A percentile compares a stretch with the other conserved stretches of the same genome.
These are phyloP conservation scores for Diplosphaera chodatii DNA, from an alignment of 139 green algal species.

Conservation along the genomic window DNA sequence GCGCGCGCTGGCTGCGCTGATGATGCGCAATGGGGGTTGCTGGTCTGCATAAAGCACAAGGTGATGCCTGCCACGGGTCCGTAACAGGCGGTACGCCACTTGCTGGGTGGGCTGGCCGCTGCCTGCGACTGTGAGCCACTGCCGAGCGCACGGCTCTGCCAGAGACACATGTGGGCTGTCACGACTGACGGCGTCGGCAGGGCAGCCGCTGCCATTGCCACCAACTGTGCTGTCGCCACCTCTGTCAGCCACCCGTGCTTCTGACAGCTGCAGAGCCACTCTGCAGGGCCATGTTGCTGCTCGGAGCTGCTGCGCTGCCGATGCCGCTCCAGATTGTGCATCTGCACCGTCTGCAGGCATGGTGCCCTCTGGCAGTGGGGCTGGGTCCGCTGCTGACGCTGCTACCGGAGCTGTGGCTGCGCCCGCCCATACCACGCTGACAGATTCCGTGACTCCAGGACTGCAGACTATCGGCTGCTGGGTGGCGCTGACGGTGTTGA, in stretches of 20 bases:
- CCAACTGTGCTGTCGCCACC: neutral
- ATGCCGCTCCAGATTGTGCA: too few species aligned
- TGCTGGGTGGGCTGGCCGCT: neutral
- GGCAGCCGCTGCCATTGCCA: neutral
- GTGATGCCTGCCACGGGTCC: constrained; percentile 7
- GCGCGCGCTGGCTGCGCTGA: constrained; percentile 2
- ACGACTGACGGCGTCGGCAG: too few species aligned
- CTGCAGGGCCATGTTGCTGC: neutral
- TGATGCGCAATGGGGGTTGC: constrained; percentile 26
- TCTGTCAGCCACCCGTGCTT: too few species aligned
- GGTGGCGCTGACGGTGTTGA: neutral
- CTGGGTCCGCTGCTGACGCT: neutral
- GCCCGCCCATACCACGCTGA: neutral
- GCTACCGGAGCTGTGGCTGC: neutral
- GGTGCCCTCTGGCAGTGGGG: too few species aligned
- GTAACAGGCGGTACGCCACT: constrained; percentile 20
- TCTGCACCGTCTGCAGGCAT: too few species aligned
- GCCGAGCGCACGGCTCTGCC: neutral
- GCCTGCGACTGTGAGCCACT: constrained; percentile 15
- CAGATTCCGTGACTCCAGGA: neutral
- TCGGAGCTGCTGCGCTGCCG: neutral
- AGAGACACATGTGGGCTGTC: neutral
- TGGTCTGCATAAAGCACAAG: constrained; percentile 32
- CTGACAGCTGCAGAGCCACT: neutral
- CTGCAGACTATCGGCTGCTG: neutral